Evolutionary conservation across 768 basidiomycete genomes (phyloP), one percentile per base, ranked within the genome.

Genomic region (Pleurotus tuoliensis): DNA sequence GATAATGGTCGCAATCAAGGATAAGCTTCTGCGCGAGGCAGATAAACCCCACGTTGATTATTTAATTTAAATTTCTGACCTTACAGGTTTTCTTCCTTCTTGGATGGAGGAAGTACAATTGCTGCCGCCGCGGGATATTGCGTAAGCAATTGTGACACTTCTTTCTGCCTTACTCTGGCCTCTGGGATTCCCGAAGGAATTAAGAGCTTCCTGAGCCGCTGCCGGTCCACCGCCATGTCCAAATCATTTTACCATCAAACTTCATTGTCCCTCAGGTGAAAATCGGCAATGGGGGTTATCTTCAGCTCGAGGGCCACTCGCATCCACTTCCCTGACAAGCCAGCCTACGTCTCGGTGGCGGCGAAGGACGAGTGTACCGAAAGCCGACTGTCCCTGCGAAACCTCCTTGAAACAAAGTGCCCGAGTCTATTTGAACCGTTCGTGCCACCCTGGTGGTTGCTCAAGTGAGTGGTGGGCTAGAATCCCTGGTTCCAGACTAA

Each of bases 361-460:
- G 72, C 69, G 44, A 51, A 60, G 38, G 63, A 70, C 25, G 67
- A 67, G 11, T 61, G 66, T 13, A 62, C 63, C n/a, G 69, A 71
- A 37, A 59, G 67, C 16, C 59, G 69, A n/a, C 30, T 68, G n/a
- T 76, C 79, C 3, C 61, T 80, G 16, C 68, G 69, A 48, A 63
- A 65, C 18, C 59, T 82, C 47, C 59, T 79, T 22, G 74, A 79
- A 60, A 69, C 65, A 11, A 73, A 69, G 60, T 79, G 78, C 57
- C 67, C 71, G 34, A 76, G 73, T 55, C 66, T 82, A 22, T 77
- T 74, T 59, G 67, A 62, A 13, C 62, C 68, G 39, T 80, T 82
- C 60, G 67, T 67, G 44, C 78, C 78, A 37, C 57, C 76, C 47
- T 82, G 76, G 80, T 80, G 78, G 77, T 71, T 82, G 53, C 72